These are phyloP conservation scores for Phellinidium pouzarii DNA, from an alignment of 1,284 basidiomycete genomes.

Conservation along the genomic window DNA sequence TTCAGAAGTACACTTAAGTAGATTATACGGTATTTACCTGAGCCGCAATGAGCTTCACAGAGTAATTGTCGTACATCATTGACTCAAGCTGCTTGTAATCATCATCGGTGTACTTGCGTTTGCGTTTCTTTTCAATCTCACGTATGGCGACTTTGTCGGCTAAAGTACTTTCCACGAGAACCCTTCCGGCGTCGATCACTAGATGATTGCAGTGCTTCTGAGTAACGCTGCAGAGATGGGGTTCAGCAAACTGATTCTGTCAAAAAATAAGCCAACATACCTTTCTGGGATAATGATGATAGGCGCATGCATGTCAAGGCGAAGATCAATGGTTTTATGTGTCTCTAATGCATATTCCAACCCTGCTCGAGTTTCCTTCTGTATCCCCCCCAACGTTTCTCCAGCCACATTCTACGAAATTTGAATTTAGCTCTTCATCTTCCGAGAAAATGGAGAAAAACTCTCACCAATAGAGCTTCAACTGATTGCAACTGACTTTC, in stretches of 20 bases:
- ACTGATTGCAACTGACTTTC: slow-evolving; percentile 95
- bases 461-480: slow-evolving; percentile 72
- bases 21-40: slow-evolving; percentile 51
- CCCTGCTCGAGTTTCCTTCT: slow-evolving; percentile 93
- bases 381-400: slow-evolving; percentile 89
- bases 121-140: slow-evolving; percentile 80
- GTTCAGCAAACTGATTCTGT: background rate
- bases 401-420: slow-evolving; percentile 78
- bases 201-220: slow-evolving; percentile 78
- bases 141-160: slow-evolving; percentile 81
- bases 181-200: slow-evolving; percentile 95
- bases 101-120: slow-evolving; percentile 81
- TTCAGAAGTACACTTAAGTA: slow-evolving; percentile 4
- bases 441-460: background rate
- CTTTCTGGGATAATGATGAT: slow-evolving; percentile 97
- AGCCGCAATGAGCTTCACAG: slow-evolving; percentile 80
- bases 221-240: slow-evolving; percentile 50
- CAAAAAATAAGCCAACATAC: slow-evolving; percentile 36
- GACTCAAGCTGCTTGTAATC: slow-evolving; percentile 88
- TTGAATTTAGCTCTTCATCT: slow-evolving; percentile 13
- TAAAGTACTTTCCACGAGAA: slow-evolving; percentile 86
- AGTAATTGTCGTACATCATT: slow-evolving; percentile 95
- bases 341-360: slow-evolving; percentile 90
- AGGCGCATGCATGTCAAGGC: slow-evolving; percentile 95
- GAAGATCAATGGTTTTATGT: slow-evolving; percentile 94